Base-by-base conservation (phyloP, 1,284 basidiomycete genomes). In the Xerocomus cyaneibrunnescens region DNA sequence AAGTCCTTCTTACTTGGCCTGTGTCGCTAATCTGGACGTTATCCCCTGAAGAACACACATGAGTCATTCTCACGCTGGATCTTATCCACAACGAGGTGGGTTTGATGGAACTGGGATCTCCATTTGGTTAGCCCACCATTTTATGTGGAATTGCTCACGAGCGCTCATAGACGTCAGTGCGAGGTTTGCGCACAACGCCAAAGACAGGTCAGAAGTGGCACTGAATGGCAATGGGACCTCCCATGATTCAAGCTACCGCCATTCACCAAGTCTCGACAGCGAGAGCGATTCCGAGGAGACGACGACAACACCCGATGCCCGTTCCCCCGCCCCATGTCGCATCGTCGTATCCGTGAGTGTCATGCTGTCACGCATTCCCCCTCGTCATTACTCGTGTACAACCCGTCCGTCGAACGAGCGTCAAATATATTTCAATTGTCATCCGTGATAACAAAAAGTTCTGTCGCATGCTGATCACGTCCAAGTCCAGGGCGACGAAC, bases 401-500 rank as follows among this genome's bases (percentile, higher is more conserved):
- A 5, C 19, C 35, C 12, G 13, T 21, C 35, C 12, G 13, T 21
- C n/a, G 7, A 39, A 42, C 28, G 41, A 22, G 13, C 40, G 19
- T 37, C 19, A 37, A 21, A 35, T 12, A 9, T 19, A 28, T 28
- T 19, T 30, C 34, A 16, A 30, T 16, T 17, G 17, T 16, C 3
- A 37, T 25, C 17, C 13, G 5, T 10, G 9, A 32, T 25, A 5
- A 36, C 22, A 19, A 25, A 14, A 4, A 27, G 19, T 46, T 32
- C 30, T 49, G 10, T 7, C 14, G 19, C 36, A 32, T 37, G 8
- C 56, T 60, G 59, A 66, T 50, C 53, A 36, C 47, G n/a, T 39
- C 38, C 45, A 28, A 46, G 41, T 37, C 6, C 36, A 61, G 61
- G 50, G 45, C 14, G 61, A 65, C n/a, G 59, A 64, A 28, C 25